phyloP scores from a whole-genome alignment of 1,139 yeast genomes.

The Candida freyschussii region DNA sequence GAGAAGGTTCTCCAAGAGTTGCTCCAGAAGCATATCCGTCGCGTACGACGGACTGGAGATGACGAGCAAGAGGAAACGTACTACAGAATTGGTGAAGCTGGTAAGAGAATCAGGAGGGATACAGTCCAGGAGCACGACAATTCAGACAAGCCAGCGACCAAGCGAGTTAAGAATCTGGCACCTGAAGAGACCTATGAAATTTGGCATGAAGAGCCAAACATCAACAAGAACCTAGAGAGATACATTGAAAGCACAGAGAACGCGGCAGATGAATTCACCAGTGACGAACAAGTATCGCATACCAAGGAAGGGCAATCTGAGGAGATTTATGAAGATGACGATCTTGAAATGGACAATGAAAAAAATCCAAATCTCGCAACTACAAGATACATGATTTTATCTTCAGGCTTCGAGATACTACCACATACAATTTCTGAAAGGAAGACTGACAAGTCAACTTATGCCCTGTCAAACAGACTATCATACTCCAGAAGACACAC shows the following conservation, averaged over 20 bases:
- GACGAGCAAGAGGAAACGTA: no score
- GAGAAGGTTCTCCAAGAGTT: no score
- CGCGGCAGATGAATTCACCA: neutral
- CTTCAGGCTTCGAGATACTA: constrained; percentile 29
- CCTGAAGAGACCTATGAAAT: constrained; percentile 22
- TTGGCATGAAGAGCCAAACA: constrained; percentile 17
- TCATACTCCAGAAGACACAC: constrained; percentile 22
- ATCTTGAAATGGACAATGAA: constrained; percentile 3
- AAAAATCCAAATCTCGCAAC: constrained; percentile 16
- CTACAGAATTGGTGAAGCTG: no score
- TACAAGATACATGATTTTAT: constrained; percentile 16
- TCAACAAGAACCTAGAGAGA: constrained; percentile 10
- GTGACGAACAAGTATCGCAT: neutral
- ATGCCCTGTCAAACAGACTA: constrained; percentile 9
- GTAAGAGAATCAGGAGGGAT: neutral
- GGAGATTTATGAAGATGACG: constrained; percentile 2
- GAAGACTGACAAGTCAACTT: constrained; percentile 11
- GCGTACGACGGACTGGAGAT: no score
- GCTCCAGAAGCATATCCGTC: no score
- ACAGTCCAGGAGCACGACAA: neutral
- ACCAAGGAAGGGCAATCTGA: no score
- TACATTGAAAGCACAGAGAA: neutral
- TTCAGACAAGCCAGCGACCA: constrained; percentile 1
- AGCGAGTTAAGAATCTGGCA: constrained; percentile 5
- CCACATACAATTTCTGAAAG: constrained; percentile 20